Evolutionary conservation across 257 asterid species (phyloP).

Genomic region (Solanum chaucha): DNA sequence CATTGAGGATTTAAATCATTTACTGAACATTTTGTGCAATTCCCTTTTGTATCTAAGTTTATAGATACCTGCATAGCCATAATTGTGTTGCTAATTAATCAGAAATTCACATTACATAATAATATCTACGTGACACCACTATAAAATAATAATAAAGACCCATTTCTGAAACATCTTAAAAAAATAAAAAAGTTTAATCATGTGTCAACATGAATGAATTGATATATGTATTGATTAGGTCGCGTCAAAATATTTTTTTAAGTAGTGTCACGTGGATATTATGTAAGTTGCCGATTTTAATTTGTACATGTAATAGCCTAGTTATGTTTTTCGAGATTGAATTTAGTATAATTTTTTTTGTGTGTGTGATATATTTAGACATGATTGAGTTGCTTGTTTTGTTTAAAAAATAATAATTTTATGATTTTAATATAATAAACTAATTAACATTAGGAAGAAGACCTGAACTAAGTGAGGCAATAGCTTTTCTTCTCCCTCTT

Average conservation of each 20-base stretch:
- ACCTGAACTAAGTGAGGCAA: constrained; percentile 87
- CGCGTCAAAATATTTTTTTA: neutral
- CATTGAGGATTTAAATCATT: constrained; percentile 36
- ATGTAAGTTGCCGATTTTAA: neutral
- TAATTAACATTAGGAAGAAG: neutral
- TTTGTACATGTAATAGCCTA: neutral
- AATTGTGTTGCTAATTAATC: neutral
- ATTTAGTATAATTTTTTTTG: neutral
- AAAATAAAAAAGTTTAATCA: neutral
- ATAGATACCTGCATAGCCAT: constrained; percentile 46
- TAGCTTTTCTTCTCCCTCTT: constrained; percentile 47
- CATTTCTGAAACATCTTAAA: neutral
- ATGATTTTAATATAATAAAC: neutral
- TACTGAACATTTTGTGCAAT: constrained; percentile 35
- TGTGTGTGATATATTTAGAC: neutral
- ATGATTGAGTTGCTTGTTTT: neutral
- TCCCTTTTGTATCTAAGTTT: constrained; percentile 41
- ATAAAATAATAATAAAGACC: neutral
- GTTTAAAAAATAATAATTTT: neutral
- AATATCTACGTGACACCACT: neutral
- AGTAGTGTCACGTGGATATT: neutral
- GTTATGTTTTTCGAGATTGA: neutral
- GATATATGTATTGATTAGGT: neutral
- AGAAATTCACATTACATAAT: neutral
- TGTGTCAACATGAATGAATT: neutral